Evolutionary conservation across 2,329 filamentous ascomycete genomes (phyloP), one percentile per base, ranked within the genome.

Genomic region (Talaromyces sp.): DNA sequence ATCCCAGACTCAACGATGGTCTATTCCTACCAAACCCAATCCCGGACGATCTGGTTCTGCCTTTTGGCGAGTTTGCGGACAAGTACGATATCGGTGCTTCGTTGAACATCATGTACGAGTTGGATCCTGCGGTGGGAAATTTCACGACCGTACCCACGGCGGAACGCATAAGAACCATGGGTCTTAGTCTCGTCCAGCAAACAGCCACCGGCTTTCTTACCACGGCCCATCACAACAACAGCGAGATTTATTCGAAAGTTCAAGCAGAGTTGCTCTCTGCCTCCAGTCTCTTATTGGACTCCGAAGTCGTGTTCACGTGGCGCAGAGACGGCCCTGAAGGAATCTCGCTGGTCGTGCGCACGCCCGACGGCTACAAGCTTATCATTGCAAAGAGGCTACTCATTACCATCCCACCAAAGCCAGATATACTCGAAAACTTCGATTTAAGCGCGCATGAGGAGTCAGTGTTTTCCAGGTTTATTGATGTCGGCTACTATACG

Each of bases 241-340:
- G 75, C 15, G 62, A 63, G 13, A 57, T 79, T 1, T 80, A 77
- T 58, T 70, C 74, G 43, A 68, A 66, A 4, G 72, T 77, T 13
- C 66, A 67, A 10, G 37, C 40, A 9, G 53, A 56, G 17, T 17
- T 46, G 7, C 39, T 45, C 6, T 45, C 39, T 1, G 31, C 41
- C 2, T 45, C 41, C 1, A 45, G 40, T 28, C 40, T 56, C 15
- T 5, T 46, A 2, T 35, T 45, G 7, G 10, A 46, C 19, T 46
- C 53, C 1, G 31, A 46, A 43, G 37, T 53, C 2, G 17, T 41
- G 2, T 33, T 31, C 9, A 31, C 51, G 2, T 28, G 19, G 13
- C 39, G 53, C 5, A 5, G 6, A n/a, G 9, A 45, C 22, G 53
- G 33, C 17, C 15, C 17, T 1, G 28, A 31, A 56, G 35, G 53